These are phyloP conservation scores for Neurospora cerealis DNA, from an alignment of 495 filamentous ascomycete species.

Conservation along the genomic window DNA sequence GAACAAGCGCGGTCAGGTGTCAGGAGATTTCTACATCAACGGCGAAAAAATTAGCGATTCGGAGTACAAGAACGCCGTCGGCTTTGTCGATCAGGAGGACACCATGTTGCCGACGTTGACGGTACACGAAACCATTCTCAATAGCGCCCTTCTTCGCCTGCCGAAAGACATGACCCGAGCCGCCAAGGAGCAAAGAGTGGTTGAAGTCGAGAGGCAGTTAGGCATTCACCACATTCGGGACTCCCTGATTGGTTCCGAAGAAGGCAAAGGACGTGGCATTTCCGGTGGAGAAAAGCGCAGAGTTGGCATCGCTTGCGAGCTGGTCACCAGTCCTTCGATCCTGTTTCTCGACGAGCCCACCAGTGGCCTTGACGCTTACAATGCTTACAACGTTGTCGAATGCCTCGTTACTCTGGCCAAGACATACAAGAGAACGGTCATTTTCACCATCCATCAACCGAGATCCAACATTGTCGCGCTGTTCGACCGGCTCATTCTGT, in stretches of 20 bases:
- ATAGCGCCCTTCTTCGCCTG: slow-evolving; percentile 80
- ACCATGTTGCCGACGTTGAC: slow-evolving; percentile 96
- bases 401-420: slow-evolving; percentile 91
- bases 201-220: slow-evolving; percentile 90
- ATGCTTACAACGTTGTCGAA: slow-evolving; percentile 95
- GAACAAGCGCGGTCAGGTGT: slow-evolving; percentile 79
- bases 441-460: slow-evolving; percentile 99
- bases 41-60: slow-evolving; percentile 78
- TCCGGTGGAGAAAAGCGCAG: slow-evolving; percentile 94
- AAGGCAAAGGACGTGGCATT: slow-evolving; percentile 87
- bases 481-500: slow-evolving; percentile 84
- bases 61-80: slow-evolving; percentile 83
- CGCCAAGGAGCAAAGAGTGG: slow-evolving; percentile 79
- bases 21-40: slow-evolving; percentile 86
- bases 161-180: slow-evolving; percentile 79
- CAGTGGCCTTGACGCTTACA: slow-evolving; percentile 89
- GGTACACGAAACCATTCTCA: slow-evolving; percentile 95
- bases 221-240: slow-evolving; percentile 88
- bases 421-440: slow-evolving; percentile 89
- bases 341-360: slow-evolving; percentile 96
- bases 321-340: slow-evolving; percentile 95
- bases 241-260: slow-evolving; percentile 94
- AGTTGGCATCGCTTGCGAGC: slow-evolving; percentile 93
- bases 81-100: slow-evolving; percentile 97
- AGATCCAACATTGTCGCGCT: slow-evolving; percentile 99